Evolutionary conservation across 257 asterid species (phyloP), one percentile per base, ranked within the genome.

Genomic region (Anisodus tanguticus): DNA sequence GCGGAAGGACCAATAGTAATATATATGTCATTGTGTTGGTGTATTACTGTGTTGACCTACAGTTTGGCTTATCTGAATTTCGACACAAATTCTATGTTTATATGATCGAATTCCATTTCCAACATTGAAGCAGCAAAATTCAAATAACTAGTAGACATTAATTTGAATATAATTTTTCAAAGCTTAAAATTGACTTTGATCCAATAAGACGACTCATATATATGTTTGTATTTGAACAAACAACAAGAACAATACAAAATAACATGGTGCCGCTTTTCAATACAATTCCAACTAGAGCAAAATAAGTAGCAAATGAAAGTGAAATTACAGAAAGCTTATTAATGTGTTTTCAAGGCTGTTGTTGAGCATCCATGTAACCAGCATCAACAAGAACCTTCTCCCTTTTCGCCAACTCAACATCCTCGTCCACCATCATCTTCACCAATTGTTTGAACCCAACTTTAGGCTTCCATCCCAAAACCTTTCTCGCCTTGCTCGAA

Each of bases 361-460:
- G 99, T 83, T 94, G 98, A 49, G 99, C 98, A 88, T 96, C 99
- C 97, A 96, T 86, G 83, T 72, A 96, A 4, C 99, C 99, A n/a
- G 98, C 97, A 90, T 94, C 98, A 70, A 96, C 99, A 85, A 96
- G 99, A 86, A 96, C 95, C 69, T 96, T 96, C 87, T 96, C 99
- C 54, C 99, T 96, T 87, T 94, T 94, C 0, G 99, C 99, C 90
- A 93, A 85, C 79, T 94, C 98, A 22, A 96, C 57, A 83, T 96
- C 99, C 82, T 94, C 98, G 86, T 94, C 99, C 41, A 96, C 97
- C 98, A 96, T 96, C 98, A 96, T 96, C 94, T 88, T 93, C 87
- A 94, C 99, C 86, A 96, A 88, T 92, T 94, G 88, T 90, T 92
- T 92, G 58, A 94, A 94, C 63, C 98, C 98, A 0, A 96, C 97